Conservation (phyloP, 1,139 yeast genomes). For the Petasospora fabianii region DNA sequence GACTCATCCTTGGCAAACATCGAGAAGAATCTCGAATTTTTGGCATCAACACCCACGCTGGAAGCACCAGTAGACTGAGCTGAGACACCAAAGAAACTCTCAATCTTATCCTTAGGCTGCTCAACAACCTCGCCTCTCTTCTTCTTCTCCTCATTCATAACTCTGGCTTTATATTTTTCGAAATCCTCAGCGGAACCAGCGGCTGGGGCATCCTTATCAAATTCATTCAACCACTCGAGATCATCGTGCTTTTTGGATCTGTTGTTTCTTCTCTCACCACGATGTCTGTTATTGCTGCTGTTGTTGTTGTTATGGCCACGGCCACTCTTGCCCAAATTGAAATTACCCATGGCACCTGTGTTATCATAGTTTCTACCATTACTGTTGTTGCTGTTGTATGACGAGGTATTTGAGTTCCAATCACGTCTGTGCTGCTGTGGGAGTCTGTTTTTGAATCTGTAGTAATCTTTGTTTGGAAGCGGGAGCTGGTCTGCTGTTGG, state of each 20-base stretch:
- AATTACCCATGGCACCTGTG: slow-evolving; percentile 28
- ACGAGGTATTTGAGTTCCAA: slow-evolving; percentile 9
- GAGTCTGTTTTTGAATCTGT: slow-evolving; percentile 18
- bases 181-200: slow-evolving; percentile 62
- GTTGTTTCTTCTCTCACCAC: slow-evolving; percentile 20
- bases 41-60: slow-evolving; percentile 18
- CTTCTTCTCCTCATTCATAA: slow-evolving; percentile 53
- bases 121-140: slow-evolving; percentile 41
- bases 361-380: slow-evolving; percentile 24
- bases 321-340: slow-evolving; percentile 21
- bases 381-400: no score
- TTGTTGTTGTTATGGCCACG: slow-evolving; percentile 12
- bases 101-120: slow-evolving; percentile 43
- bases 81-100: slow-evolving; percentile 45
- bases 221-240: slow-evolving; percentile 48
- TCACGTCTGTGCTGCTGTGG: slow-evolving; percentile 13
- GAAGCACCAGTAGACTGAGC: slow-evolving; percentile 10
- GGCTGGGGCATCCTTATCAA: slow-evolving; percentile 34
- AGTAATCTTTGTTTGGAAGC: slow-evolving; percentile 24
- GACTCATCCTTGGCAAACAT: slow-evolving; percentile 33
- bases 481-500: slow-evolving; percentile 14
- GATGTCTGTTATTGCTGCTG: slow-evolving; percentile 20
- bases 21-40: slow-evolving; percentile 46
- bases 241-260: slow-evolving; percentile 23
- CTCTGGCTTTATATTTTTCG: slow-evolving; percentile 63